Percentiles rank a stretch among this genome's conserved stretches.
Evolutionary conservation across 2,329 filamentous ascomycete genomes (phyloP).

Genomic region (Fusarium sp.): DNA sequence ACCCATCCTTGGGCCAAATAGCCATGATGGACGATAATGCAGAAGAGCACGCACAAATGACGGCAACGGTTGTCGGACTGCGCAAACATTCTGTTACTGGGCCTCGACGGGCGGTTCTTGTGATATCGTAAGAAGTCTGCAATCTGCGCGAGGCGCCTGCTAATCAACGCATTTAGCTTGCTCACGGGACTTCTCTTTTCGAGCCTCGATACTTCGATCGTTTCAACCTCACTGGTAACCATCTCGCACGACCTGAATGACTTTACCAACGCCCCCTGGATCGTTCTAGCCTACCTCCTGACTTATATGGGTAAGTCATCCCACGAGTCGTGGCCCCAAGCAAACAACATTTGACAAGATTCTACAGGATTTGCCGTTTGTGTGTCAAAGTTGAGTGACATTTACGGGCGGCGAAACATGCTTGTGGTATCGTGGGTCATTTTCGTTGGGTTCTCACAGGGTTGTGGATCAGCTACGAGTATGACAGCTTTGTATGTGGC

Average conservation of each 20-base stretch:
- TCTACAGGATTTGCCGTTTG: conserved; percentile 67
- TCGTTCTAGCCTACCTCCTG: conserved; percentile 69
- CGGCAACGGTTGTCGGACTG: conserved; percentile 29
- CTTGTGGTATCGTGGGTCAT: conserved; percentile 67
- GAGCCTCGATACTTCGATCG: conserved; percentile 70
- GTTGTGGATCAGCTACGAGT: conserved; percentile 64
- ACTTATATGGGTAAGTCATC: conserved; percentile 66
- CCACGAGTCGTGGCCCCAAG: not conserved
- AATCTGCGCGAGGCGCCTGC: not conserved
- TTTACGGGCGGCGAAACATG: conserved; percentile 69
- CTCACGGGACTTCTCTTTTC: conserved; percentile 70
- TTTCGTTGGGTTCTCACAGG: conserved; percentile 69
- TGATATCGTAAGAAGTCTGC: conserved; percentile 54
- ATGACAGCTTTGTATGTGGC: conserved; percentile 66
- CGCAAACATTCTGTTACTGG: conserved; percentile 46
- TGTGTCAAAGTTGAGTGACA: conserved; percentile 72
- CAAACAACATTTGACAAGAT: conserved; percentile 29
- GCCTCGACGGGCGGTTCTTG: conserved; percentile 52
- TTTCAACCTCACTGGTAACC: conserved; percentile 70
- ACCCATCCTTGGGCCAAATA: conserved; percentile 53
- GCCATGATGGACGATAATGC: conserved; percentile 31
- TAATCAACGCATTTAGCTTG: conserved; percentile 56
- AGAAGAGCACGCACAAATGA: conserved; percentile 9
- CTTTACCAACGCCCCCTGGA: conserved; percentile 68
- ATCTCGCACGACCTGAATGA: conserved; percentile 68